Percentiles rank a stretch among this genome's conserved stretches.
These are phyloP conservation scores for Prunus mume DNA, from an alignment of 306 rosid species.

Conservation along the genomic window DNA sequence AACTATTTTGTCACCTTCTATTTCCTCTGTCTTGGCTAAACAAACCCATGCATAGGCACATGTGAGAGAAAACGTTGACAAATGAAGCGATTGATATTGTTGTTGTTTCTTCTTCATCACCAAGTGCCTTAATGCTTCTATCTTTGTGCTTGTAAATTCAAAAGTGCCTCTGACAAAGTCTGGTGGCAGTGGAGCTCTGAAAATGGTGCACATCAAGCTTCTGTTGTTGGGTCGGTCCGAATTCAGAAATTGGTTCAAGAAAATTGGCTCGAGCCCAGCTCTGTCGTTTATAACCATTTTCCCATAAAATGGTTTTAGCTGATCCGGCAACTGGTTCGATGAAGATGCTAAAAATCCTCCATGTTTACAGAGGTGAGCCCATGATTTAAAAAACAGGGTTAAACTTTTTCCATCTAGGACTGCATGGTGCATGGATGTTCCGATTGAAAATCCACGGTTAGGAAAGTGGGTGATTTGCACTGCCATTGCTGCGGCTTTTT, in stretches of 20 bases:
- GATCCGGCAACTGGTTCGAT: too few species aligned
- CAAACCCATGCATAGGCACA: conserved; percentile 28
- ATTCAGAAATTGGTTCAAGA: background rate
- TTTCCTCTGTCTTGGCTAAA: conserved; percentile 21
- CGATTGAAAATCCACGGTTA: too few species aligned
- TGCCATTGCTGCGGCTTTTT: too few species aligned
- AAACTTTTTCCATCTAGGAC: too few species aligned
- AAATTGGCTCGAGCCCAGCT: background rate
- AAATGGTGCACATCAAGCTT: conserved; percentile 15
- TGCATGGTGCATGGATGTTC: too few species aligned
- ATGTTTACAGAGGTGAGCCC: too few species aligned
- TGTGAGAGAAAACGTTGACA: conserved; percentile 28
- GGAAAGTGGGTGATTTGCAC: too few species aligned
- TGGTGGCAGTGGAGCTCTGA: background rate
- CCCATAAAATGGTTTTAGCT: conserved; percentile 29
- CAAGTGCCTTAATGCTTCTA: background rate
- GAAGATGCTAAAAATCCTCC: too few species aligned
- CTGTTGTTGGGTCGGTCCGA: conserved; percentile 13
- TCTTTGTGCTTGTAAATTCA: background rate
- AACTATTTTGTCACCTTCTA: background rate
- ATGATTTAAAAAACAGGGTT: too few species aligned
- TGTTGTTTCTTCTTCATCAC: background rate
- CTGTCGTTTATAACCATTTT: conserved; percentile 23
- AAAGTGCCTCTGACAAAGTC: conserved; percentile 27
- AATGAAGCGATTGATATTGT: background rate